Evolutionary conservation across 2,329 filamentous ascomycete genomes (phyloP).

Genomic region (Parastagonospora avenae): DNA sequence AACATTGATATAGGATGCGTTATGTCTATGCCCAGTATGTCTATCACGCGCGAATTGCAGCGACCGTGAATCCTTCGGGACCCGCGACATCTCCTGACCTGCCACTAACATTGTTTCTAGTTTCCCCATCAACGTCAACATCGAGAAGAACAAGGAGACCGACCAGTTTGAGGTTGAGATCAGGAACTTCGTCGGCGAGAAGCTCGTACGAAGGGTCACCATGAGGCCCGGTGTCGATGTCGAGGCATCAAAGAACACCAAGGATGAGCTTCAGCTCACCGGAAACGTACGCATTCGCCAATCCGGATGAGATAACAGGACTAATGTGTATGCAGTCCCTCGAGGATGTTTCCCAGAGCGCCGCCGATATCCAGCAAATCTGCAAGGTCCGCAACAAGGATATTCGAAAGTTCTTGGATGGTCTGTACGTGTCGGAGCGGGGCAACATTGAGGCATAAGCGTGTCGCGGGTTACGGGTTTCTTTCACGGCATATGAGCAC

Average conservation of each 20-base stretch:
- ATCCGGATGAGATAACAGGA: neutral
- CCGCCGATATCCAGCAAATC: slow-evolving; percentile 99
- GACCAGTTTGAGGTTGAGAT: slow-evolving; percentile 93
- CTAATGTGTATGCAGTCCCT: slow-evolving; percentile 62
- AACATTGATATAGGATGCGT: slow-evolving; percentile 69
- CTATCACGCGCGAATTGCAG: slow-evolving; percentile 1
- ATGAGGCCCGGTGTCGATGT: slow-evolving; percentile 93
- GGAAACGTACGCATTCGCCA: slow-evolving; percentile 67
- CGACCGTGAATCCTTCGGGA: neutral
- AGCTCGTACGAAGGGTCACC: slow-evolving; percentile 90
- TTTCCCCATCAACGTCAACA: slow-evolving; percentile 99
- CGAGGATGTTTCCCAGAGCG: slow-evolving; percentile 96
- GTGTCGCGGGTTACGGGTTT: slow-evolving; percentile 43
- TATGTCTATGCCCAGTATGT: slow-evolving; percentile 92
- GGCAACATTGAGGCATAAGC: slow-evolving; percentile 79
- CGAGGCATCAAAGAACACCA: slow-evolving; percentile 86
- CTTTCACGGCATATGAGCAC: slow-evolving; percentile 49
- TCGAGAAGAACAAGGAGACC: slow-evolving; percentile 94
- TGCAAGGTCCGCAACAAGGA: slow-evolving; percentile 99
- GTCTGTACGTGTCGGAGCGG: slow-evolving; percentile 99
- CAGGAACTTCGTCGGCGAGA: slow-evolving; percentile 81
- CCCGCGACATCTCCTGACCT: neutral
- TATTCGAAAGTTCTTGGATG: slow-evolving; percentile 99
- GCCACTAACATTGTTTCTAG: slow-evolving; percentile 24
- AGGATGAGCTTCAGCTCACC: slow-evolving; percentile 93